A percentile compares a stretch with the other conserved stretches of the same genome.
Conservation (phyloP, 106 monocot genomes). For the Narthecium ossifragum region DNA sequence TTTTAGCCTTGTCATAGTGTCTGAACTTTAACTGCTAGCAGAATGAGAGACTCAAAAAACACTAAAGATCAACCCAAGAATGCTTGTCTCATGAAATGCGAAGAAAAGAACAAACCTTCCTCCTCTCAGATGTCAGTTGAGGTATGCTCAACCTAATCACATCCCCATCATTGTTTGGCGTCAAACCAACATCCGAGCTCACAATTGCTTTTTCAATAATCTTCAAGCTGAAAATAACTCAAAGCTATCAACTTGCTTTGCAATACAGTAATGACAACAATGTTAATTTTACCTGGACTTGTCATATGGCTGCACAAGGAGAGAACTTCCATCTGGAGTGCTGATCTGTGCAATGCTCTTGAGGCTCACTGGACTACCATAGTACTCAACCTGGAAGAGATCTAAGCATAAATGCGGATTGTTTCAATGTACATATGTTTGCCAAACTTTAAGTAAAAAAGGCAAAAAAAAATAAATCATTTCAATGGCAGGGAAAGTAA, state of each 20-base stretch:
- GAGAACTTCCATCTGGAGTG: conserved; percentile 82
- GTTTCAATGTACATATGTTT: too few species aligned
- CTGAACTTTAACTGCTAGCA: too few species aligned
- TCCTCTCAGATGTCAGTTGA: conserved; percentile 87
- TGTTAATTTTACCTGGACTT: conserved; percentile 94
- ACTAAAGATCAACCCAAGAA: too few species aligned
- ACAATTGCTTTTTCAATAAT: conserved; percentile 94
- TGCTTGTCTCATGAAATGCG: too few species aligned
- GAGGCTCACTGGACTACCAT: conserved; percentile 88
- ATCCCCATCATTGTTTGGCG: conserved; percentile 94
- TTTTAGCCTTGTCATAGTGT: too few species aligned
- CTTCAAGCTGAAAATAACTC: conserved; percentile 57
- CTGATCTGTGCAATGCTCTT: conserved; percentile 96
- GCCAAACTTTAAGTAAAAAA: too few species aligned
- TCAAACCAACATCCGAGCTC: conserved; percentile 72
- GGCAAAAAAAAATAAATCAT: too few species aligned
- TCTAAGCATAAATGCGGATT: too few species aligned
- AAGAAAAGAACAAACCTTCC: conserved; percentile 60
- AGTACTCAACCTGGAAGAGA: conserved; percentile 82
- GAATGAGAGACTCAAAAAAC: too few species aligned
- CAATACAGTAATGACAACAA: not conserved
- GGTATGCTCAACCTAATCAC: conserved; percentile 71
- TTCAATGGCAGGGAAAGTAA: too few species aligned
- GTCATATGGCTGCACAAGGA: conserved; percentile 91
- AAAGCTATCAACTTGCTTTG: not conserved